Base-by-base conservation (phyloP, 2,329 filamentous ascomycete genomes). In the Penicillium sp. region DNA sequence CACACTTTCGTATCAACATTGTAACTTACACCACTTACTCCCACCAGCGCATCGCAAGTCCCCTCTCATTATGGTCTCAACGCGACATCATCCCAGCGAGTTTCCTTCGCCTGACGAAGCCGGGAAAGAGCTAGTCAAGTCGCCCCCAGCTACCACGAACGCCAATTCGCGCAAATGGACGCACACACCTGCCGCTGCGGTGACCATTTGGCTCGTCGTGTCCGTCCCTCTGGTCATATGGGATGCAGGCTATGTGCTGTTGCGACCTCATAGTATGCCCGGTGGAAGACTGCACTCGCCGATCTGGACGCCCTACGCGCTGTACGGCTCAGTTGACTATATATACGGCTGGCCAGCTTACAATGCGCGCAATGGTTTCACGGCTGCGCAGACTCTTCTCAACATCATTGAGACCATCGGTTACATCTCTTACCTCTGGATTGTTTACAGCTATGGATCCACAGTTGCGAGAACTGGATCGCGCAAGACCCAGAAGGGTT, bases 261-360 rank as follows among this genome's bases (percentile, higher is more conserved):
- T 88, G 46, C 87, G 90, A 16, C 90, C 90, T 27, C 81, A 85
- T 69, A 87, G 83, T 49, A 93, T 95, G 87, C 82, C 84, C 0
- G 88, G 88, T 58, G 89, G 89, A 13, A 72, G 70, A 39, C 74
- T 86, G 44, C 88, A 95, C 73, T 78, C 73, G 59, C 87, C 87
- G 1, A 61, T 95, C 35, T 95, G 82, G 80, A 74, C 72, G 27
- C 89, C 88, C 0, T 95, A 95, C 72, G 81, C 80, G 63, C 80
- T 95, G 1, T 95, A 95, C 73, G 88, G 86, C 49, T 74, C 77
- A 42, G 76, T 95, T 57, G 90, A 95, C 71, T 77, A 90, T 68
- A 77, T 92, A 28, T 95, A 95, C 73, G 89, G 89, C 34, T 85
- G 80, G 75, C 83, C 85, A 60, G 84, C 86, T 3, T 89, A 80